These are phyloP conservation scores for Favolaschia claudopus DNA, from an alignment of 768 basidiomycete species.

Conservation along the genomic window DNA sequence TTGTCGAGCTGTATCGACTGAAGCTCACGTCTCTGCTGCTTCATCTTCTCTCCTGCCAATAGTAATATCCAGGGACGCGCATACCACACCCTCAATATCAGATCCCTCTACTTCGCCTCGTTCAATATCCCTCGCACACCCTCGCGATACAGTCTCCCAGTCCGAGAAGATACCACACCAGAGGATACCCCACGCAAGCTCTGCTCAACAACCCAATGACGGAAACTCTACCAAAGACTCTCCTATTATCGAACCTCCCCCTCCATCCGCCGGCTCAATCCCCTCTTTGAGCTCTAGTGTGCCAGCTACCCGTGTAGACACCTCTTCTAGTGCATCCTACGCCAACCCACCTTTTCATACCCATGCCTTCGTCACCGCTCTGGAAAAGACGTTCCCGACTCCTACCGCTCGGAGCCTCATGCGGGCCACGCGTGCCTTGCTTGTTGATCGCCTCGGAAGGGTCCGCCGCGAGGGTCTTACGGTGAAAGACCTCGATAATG, in stretches of 20 bases:
- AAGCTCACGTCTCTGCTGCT: conserved; percentile 5
- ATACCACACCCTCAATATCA: conserved; percentile 12
- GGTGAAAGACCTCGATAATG: conserved; percentile 83
- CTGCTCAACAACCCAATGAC: not conserved
- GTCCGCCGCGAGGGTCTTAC: conserved; percentile 78
- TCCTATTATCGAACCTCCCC: not conserved
- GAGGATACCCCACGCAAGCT: too few relatives aligned
- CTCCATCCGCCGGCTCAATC: not conserved
- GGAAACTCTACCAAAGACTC: not conserved
- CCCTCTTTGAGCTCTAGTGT: conserved; percentile 11
- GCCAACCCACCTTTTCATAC: conserved; percentile 84
- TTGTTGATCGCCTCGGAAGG: conserved; percentile 77
- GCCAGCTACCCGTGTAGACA: conserved; percentile 20
- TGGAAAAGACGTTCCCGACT: conserved; percentile 79
- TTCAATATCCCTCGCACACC: conserved; percentile 22
- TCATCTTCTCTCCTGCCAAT: conserved; percentile 7
- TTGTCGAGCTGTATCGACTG: conserved; percentile 16
- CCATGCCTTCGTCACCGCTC: conserved; percentile 73
- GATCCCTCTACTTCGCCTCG: conserved; percentile 21
- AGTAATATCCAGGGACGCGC: conserved; percentile 9
- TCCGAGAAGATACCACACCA: conserved; percentile 1
- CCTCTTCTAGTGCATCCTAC: conserved; percentile 45
- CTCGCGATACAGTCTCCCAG: conserved; percentile 14
- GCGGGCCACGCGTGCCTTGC: conserved; percentile 82
- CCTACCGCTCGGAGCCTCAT: conserved; percentile 80